Evolutionary conservation across 164 flowering plant species (phyloP).

Genomic region (Brasenia schreberi): DNA sequence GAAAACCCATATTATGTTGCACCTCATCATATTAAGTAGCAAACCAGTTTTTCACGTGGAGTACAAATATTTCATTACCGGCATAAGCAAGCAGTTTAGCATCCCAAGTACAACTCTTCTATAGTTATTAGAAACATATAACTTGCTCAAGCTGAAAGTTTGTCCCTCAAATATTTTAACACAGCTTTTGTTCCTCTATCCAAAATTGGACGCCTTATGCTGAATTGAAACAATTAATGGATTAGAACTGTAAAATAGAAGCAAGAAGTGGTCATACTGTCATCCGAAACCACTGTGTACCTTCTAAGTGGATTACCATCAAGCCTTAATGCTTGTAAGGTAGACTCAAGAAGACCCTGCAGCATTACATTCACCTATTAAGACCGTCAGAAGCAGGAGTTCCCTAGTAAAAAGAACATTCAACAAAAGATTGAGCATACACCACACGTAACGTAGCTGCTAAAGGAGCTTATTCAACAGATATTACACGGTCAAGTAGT

Average conservation of each 20-base stretch:
- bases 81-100: neutral
- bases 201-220: constrained; percentile 74
- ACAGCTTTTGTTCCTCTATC: constrained; percentile 89
- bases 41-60: neutral
- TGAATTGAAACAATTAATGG: constrained; percentile 12
- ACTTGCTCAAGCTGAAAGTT: constrained; percentile 26
- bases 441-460: too few relatives aligned
- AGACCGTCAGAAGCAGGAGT: neutral
- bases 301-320: constrained; percentile 94
- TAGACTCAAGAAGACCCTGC: constrained; percentile 86
- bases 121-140: neutral
- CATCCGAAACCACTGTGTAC: constrained; percentile 15
- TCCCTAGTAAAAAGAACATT: neutral
- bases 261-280: neutral
- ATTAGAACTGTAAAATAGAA: neutral
- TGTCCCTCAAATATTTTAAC: constrained; percentile 66
- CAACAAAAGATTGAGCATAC: too few relatives aligned
- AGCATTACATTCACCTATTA: neutral
- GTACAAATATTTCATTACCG: neutral
- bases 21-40: neutral
- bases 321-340: constrained; percentile 67
- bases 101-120: neutral
- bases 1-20: neutral
- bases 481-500: too few relatives aligned
- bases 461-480: too few relatives aligned